Percentiles rank a stretch among this genome's conserved stretches.
These are phyloP conservation scores for Pinus tabuliformis DNA, from an alignment of 75 land plant species.

Conservation along the genomic window DNA sequence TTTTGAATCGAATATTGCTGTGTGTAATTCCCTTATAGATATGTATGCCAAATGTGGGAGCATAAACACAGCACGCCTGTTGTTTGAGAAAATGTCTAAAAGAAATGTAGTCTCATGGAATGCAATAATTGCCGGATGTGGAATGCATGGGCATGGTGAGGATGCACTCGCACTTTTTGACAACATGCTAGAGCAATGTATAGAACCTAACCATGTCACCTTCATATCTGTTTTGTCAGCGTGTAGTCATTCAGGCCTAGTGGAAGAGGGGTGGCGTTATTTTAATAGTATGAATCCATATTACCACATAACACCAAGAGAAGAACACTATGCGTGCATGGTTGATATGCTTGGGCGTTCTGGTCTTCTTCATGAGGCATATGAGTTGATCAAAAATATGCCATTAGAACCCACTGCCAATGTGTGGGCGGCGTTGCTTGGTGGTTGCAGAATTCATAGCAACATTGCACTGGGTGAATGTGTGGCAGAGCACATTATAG, in stretches of 20 bases:
- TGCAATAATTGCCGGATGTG: conserved; percentile 49
- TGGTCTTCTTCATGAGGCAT: conserved; percentile 43
- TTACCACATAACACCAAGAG: conserved; percentile 23
- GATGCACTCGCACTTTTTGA: conserved; percentile 33
- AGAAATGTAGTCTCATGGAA: conserved; percentile 54
- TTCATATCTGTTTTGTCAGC: conserved; percentile 51
- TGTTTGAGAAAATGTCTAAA: neutral
- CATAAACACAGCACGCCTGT: conserved; percentile 13
- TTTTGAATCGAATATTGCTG: conserved; percentile 25
- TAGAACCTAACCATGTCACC: conserved; percentile 43
- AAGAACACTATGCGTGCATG: conserved; percentile 51
- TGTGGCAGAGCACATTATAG: conserved; percentile 10
- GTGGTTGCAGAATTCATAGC: conserved; percentile 40
- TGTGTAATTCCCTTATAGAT: conserved; percentile 48
- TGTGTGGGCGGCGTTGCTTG: conserved; percentile 58
- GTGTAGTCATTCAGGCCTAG: conserved; percentile 39
- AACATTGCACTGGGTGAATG: conserved; percentile 33
- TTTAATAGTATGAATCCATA: conserved; percentile 32
- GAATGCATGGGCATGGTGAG: conserved; percentile 30
- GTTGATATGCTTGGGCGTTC: conserved; percentile 52
- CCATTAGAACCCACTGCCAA: conserved; percentile 36
- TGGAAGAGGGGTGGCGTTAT: conserved; percentile 35
- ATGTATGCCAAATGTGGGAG: conserved; percentile 70
- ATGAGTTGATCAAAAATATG: conserved; percentile 26
- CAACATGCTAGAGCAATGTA: conserved; percentile 17